Evolutionary conservation across 2,329 filamentous ascomycete species (phyloP), one percentile per base, ranked within the genome.

Genomic region (Verticillium zaregamsianum): DNA sequence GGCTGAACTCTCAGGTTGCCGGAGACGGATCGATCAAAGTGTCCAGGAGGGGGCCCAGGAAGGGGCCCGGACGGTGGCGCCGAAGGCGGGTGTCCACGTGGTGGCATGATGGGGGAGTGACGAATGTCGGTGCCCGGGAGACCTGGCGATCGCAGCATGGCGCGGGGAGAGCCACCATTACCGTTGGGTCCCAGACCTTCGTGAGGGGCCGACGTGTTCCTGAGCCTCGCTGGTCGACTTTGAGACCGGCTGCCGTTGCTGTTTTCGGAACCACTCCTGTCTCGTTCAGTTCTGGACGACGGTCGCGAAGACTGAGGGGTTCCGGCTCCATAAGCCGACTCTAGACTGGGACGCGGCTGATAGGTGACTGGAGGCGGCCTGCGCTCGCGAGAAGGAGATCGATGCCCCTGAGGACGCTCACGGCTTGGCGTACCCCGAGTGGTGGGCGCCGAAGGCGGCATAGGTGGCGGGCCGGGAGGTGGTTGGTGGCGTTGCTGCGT

Each of bases 181-280:
- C 40, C 59, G 5, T 58, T 57, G 7, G 62, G 64, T 8, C 25
- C 56, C 56, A 37, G 55, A 23, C 60, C 59, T 3, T 69, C 70
- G 20, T 67, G 62, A 2, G 71, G 67, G 11, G 40, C 59, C 9
- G 59, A 67, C 65, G 73, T 74, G 5, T 64, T 71, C 3, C 68
- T 68, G 20, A 71, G 73, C 56, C 75, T 72, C 3, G 71, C 64
- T n/a, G 67, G 59, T 32, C 78, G 76, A 62, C 73, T 77, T 33
- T 72, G 73, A 25, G 75, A 73, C 56, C 74, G 72, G 11, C 74
- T 75, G 32, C 76, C 76, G n/a, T 72, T 79, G 70, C 83, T 85
- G 3, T 82, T 76, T 25, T 86, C 83, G 0, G 84, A 86, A 35
- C 82, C 82, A 64, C 83, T 86, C 52, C 83, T 76, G 54, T 85